These are phyloP conservation scores for Ophiostoma piceae DNA, from an alignment of 2,329 filamentous ascomycete genomes.

Conservation along the genomic window DNA sequence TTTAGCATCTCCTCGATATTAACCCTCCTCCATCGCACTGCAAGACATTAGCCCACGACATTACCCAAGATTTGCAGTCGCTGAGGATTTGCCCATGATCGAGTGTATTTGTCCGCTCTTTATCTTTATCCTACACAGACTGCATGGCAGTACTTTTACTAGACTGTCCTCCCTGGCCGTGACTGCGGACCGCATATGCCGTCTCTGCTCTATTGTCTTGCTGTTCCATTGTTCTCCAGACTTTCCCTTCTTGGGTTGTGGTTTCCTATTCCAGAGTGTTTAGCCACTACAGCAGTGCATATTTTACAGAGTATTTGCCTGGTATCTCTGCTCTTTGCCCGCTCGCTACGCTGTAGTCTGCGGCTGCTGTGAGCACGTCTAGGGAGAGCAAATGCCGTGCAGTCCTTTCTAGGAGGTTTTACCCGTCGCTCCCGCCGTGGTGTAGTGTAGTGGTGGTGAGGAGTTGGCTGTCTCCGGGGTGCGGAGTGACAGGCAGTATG, in stretches of 20 bases:
- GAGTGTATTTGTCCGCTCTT: not conserved
- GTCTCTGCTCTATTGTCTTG: not conserved
- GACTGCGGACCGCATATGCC: not conserved
- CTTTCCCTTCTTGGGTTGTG: not conserved
- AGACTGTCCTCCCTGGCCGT: not conserved
- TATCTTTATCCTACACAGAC: not conserved
- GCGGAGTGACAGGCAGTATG: too few species aligned
- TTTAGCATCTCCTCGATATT: not conserved
- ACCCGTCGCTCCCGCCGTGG: not conserved
- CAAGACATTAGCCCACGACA: not conserved
- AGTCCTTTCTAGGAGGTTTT: not conserved
- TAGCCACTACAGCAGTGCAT: not conserved
- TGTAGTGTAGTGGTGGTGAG: not conserved
- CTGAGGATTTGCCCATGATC: not conserved
- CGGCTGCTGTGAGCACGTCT: not conserved
- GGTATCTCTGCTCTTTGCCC: constrained; percentile 1
- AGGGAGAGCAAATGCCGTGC: not conserved
- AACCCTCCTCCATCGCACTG: not conserved
- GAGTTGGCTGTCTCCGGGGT: not conserved
- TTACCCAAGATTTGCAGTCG: not conserved
- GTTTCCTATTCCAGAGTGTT: not conserved
- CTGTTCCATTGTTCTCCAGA: not conserved
- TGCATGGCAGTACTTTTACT: not conserved
- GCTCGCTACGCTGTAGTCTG: not conserved
- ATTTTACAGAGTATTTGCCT: not conserved